Percentiles rank a stretch among this genome's conserved stretches.
These are phyloP conservation scores for Anthracocystis walkeri DNA, from an alignment of 1,284 basidiomycete genomes.

Conservation along the genomic window DNA sequence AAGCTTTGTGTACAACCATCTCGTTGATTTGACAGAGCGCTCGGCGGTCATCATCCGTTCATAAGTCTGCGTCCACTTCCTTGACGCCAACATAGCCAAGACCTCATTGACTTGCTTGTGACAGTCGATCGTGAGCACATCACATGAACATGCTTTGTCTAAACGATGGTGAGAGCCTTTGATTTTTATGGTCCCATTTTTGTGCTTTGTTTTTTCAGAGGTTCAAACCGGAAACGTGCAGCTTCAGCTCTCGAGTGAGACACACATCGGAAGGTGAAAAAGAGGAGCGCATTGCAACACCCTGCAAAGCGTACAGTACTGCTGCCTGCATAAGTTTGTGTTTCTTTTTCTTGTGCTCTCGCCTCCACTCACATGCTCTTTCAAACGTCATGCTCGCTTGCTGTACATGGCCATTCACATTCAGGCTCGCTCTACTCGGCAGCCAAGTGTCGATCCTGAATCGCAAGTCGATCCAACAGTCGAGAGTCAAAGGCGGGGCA, in stretches of 20 bases:
- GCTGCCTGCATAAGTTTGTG: too few species aligned
- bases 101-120: too few species aligned
- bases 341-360: too few species aligned
- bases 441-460: too few species aligned
- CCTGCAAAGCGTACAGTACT: background rate
- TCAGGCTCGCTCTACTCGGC: background rate
- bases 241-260: conserved; percentile 4
- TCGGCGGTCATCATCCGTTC: background rate
- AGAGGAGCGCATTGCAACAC: background rate
- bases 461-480: background rate
- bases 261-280: conserved; percentile 24
- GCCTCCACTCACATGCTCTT: too few species aligned
- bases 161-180: background rate
- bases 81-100: too few species aligned
- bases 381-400: too few species aligned
- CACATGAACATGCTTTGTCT: background rate
- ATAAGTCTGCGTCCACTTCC: background rate
- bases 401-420: background rate
- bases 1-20: background rate
- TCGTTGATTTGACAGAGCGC: background rate
- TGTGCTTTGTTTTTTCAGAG: background rate
- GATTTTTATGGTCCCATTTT: conserved; percentile 1
- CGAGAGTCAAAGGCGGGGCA: background rate
- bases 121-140: background rate
- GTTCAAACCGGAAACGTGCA: background rate